phyloP scores from a whole-genome alignment of 2,329 filamentous ascomycete genomes.

The Penicillium sp. region DNA sequence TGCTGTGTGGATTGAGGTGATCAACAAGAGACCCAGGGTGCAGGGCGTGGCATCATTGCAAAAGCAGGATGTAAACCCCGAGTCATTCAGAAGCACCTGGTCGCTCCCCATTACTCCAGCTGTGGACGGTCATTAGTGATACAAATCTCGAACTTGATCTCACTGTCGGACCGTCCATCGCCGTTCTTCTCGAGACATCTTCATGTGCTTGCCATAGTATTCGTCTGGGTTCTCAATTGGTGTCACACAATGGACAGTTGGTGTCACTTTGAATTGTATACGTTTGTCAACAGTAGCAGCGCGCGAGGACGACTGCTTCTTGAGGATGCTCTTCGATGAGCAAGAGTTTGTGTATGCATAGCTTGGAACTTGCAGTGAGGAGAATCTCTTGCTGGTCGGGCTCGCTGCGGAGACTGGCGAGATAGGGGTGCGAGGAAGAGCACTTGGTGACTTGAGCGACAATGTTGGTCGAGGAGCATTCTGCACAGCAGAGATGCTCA shows the following conservation, averaged over 20 bases:
- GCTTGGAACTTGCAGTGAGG: constrained; percentile 40
- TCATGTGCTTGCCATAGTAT: constrained; percentile 50
- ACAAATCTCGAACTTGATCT: constrained; percentile 13
- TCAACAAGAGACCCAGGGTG: neutral
- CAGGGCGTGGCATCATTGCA: neutral
- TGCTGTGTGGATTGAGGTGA: neutral
- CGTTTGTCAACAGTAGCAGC: constrained; percentile 33
- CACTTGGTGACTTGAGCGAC: constrained; percentile 46
- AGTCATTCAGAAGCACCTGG: neutral
- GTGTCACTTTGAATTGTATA: constrained; percentile 47
- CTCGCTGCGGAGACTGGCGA: constrained; percentile 45
- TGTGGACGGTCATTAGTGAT: constrained; percentile 1
- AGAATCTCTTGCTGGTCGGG: constrained; percentile 45
- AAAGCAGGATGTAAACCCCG: neutral
- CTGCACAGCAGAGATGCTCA: constrained; percentile 46
- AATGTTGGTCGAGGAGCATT: constrained; percentile 38
- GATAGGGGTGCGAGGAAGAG: constrained; percentile 44
- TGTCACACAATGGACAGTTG: constrained; percentile 49
- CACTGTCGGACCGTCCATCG: constrained; percentile 45
- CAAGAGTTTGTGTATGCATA: constrained; percentile 48
- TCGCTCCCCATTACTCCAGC: neutral
- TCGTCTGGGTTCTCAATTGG: constrained; percentile 51
- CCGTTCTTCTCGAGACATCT: constrained; percentile 48
- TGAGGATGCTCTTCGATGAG: constrained; percentile 50
- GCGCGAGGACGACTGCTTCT: constrained; percentile 37